Conservation (phyloP, 148 eudicot species). For the Rhododendron ovatum region DNA sequence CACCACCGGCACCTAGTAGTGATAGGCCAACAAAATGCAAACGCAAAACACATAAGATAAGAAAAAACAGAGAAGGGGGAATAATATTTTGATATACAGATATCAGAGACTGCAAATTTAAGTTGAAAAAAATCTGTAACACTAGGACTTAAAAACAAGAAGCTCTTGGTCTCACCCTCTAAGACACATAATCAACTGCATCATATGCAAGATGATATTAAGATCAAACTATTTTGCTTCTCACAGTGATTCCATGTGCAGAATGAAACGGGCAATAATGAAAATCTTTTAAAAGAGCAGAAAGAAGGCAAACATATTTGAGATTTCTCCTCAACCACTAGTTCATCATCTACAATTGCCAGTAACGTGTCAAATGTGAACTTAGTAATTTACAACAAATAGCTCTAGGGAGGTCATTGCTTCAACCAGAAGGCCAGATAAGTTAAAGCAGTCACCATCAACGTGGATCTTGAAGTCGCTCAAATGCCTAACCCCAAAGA, state of each 20-base stretch:
- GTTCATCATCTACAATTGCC: neutral
- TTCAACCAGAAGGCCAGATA: neutral
- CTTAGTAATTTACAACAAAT: neutral
- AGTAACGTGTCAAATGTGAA: neutral
- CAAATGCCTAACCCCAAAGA: neutral
- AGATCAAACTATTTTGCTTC: neutral
- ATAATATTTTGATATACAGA: neutral
- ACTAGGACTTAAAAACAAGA: neutral
- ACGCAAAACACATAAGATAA: neutral
- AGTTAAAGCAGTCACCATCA: neutral
- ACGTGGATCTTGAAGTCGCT: neutral
- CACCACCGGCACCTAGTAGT: conserved; percentile 42
- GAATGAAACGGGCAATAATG: neutral
- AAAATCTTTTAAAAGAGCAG: neutral
- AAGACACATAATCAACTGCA: neutral
- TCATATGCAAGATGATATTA: neutral
- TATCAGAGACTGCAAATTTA: neutral
- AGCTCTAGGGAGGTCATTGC: neutral
- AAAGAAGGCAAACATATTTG: neutral
- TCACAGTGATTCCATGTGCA: neutral
- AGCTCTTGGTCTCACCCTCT: neutral
- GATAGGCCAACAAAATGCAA: neutral
- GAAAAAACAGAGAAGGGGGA: neutral
- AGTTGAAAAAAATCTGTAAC: neutral
- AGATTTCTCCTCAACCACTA: neutral